A percentile compares a stretch with the other conserved stretches of the same genome.
Conservation (phyloP, 345 rosid genomes). For the Eucalyptus urophylla region DNA sequence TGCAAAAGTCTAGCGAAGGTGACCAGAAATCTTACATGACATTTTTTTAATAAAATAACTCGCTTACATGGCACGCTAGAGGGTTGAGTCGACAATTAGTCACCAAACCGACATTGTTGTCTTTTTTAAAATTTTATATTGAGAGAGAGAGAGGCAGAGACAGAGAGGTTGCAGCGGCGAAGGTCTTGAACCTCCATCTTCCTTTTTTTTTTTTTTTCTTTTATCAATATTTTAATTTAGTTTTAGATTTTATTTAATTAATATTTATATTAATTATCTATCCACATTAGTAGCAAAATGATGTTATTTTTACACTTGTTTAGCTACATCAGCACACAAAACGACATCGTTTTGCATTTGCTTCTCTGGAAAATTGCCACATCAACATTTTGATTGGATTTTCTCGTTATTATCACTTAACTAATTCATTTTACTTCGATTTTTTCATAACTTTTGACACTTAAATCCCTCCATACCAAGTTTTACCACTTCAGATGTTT, state of each 20-base stretch:
- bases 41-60: too few species aligned
- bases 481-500: too few species aligned
- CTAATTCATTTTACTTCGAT: accelerated
- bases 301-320: accelerated
- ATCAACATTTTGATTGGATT: accelerated
- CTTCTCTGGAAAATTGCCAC: accelerated
- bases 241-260: too few species aligned
- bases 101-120: accelerated
- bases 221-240: too few species aligned
- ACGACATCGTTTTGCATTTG: accelerated
- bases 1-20: accelerated
- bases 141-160: too few species aligned
- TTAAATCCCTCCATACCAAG: accelerated
- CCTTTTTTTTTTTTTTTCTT: accelerated
- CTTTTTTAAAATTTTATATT: too few species aligned
- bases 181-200: too few species aligned
- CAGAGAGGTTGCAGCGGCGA: too few species aligned
- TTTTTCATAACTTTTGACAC: too few species aligned
- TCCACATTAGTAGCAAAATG: accelerated
- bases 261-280: too few species aligned
- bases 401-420: too few species aligned
- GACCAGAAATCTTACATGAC: accelerated
- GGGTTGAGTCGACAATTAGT: too few species aligned
- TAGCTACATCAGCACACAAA: accelerated
- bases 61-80: accelerated